phyloP scores from a whole-genome alignment of 2,329 filamentous ascomycete species.

The Nothomitra cinnamomea region DNA sequence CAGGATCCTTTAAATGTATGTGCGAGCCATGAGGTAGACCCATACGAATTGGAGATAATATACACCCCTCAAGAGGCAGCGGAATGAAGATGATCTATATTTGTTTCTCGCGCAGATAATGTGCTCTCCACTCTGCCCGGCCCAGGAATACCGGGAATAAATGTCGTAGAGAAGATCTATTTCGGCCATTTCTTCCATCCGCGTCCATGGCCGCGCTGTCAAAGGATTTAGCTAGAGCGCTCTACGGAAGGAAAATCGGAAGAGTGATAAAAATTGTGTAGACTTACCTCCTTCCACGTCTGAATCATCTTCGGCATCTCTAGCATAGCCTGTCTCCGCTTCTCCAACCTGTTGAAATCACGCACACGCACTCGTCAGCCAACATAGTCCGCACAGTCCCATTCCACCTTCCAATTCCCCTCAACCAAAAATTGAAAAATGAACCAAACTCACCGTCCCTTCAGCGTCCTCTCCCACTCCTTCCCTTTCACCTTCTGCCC shows the following conservation, averaged over 20 bases:
- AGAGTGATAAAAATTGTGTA: not conserved
- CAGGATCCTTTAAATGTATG: no score
- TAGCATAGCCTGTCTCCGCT: conserved; percentile 81
- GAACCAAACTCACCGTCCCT: conserved; percentile 41
- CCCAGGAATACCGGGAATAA: no score
- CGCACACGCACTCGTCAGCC: not conserved
- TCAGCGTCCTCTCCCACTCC: conserved; percentile 73
- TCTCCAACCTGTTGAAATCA: conserved; percentile 47
- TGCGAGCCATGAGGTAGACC: no score
- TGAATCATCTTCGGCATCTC: conserved; percentile 85
- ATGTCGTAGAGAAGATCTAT: conserved; percentile 14
- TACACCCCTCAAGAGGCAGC: no score
- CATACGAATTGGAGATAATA: no score
- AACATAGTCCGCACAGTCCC: not conserved
- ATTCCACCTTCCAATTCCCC: not conserved
- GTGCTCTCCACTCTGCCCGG: not conserved
- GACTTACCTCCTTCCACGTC: conserved; percentile 76
- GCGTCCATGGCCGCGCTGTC: conserved; percentile 49
- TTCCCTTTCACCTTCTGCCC: conserved; percentile 93
- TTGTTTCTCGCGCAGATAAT: no score
- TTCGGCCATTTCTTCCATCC: conserved; percentile 62
- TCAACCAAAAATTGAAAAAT: not conserved
- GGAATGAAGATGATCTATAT: no score
- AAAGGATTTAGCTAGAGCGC: conserved; percentile 19
- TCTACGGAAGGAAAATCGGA: not conserved